Conservation (phyloP, 352 stramenopile genomes). For the Globisporangium spiculum region DNA sequence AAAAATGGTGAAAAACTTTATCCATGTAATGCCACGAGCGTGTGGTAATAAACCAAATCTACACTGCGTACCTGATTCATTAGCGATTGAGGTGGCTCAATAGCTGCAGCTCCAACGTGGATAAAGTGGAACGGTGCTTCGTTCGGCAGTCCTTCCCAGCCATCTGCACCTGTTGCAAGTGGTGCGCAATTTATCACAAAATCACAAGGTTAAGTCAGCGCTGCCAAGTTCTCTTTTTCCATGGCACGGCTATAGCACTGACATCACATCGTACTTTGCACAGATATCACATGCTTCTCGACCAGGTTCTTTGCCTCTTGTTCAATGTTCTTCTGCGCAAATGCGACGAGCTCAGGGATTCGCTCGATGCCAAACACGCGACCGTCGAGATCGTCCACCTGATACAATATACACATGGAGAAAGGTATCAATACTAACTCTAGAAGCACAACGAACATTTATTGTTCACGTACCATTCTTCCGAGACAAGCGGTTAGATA, state of each 20-base stretch:
- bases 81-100: constrained; percentile 81
- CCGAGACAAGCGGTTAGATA: constrained; percentile 95
- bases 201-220: neutral
- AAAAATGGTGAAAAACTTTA: neutral
- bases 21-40: neutral
- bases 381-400: constrained; percentile 27
- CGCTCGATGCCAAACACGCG: constrained; percentile 92
- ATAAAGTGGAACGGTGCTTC: constrained; percentile 95
- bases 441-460: neutral
- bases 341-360: constrained; percentile 78
- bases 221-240: neutral
- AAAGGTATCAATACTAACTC: neutral
- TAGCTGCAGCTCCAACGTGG: constrained; percentile 94
- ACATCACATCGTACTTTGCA: constrained; percentile 34
- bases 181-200: neutral
- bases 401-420: neutral
- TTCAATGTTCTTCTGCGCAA: constrained; percentile 83
- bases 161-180: constrained; percentile 60
- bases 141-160: constrained; percentile 90
- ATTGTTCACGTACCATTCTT: constrained; percentile 55
- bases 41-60: neutral
- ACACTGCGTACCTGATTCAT: constrained; percentile 75
- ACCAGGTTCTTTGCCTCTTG: constrained; percentile 81
- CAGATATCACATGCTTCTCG: constrained; percentile 40
- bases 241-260: neutral